A percentile compares a stretch with the other conserved stretches of the same genome.
Evolutionary conservation across 768 basidiomycete species (phyloP).

Genomic region (Russula vinacea): DNA sequence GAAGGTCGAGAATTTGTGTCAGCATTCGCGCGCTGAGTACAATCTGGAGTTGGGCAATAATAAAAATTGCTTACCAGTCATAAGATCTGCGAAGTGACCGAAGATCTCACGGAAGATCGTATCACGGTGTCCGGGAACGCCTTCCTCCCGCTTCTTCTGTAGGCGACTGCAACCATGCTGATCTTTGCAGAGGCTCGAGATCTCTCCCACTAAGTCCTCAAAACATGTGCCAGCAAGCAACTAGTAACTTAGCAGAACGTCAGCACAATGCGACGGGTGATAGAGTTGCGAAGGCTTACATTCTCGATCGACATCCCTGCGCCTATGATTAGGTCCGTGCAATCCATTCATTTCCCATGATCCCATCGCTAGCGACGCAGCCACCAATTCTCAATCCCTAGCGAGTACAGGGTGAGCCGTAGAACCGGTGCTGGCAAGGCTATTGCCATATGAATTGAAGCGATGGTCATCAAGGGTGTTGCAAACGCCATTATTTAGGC

Average conservation of each 20-base stretch:
- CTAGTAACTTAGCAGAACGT: constrained; percentile 65
- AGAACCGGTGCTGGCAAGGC: constrained; percentile 48
- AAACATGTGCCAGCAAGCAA: constrained; percentile 94
- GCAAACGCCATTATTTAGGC: constrained; percentile 29
- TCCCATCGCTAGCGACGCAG: constrained; percentile 56
- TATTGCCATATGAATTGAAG: constrained; percentile 54
- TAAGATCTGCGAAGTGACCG: constrained; percentile 94
- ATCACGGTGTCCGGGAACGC: constrained; percentile 90
- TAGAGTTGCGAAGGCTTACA: constrained; percentile 44
- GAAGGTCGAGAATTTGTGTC: too few species aligned
- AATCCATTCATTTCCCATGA: constrained; percentile 90
- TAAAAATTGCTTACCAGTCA: constrained; percentile 70
- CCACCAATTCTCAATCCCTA: constrained; percentile 65
- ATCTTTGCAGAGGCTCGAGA: constrained; percentile 92
- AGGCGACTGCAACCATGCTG: constrained; percentile 98
- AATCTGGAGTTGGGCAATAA: neutral
- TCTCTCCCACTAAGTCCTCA: constrained; percentile 94
- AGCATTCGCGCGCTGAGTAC: too few species aligned
- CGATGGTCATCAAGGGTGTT: constrained; percentile 48
- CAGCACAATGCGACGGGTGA: neutral
- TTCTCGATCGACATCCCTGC: constrained; percentile 88
- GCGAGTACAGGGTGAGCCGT: constrained; percentile 70
- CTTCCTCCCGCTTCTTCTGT: constrained; percentile 98
- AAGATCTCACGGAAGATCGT: constrained; percentile 99
- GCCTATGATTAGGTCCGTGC: constrained; percentile 91